Evolutionary conservation across 768 basidiomycete species (phyloP).

Genomic region (Dictyophora rubrovolvata): DNA sequence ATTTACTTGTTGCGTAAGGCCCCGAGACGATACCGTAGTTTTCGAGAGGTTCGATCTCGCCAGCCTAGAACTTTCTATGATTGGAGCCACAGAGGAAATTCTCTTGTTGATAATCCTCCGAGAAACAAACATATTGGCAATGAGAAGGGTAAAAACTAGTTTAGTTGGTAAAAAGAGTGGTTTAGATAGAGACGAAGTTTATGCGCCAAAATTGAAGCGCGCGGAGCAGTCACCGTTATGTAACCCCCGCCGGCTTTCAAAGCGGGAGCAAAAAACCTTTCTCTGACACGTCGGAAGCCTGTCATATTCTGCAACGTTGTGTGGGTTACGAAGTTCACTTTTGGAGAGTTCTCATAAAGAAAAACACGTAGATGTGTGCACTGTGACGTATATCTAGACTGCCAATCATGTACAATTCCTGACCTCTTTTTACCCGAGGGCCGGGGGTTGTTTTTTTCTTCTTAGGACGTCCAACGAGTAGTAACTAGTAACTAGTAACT

Average conservation of each 20-base stretch:
- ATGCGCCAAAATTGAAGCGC: not conserved
- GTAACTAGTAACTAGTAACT: not conserved
- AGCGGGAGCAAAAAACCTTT: not conserved
- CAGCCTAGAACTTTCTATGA: not conserved
- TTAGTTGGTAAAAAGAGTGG: too few relatives aligned
- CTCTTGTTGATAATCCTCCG: not conserved
- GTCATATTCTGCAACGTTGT: not conserved
- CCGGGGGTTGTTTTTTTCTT: not conserved
- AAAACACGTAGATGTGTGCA: not conserved
- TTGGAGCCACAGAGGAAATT: not conserved
- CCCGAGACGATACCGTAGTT: not conserved
- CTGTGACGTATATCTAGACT: not conserved
- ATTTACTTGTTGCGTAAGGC: not conserved
- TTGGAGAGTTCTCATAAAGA: not conserved
- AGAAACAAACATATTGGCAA: constrained; percentile 1
- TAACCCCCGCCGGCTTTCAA: not conserved
- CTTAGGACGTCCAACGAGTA: not conserved
- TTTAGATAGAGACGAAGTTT: not conserved
- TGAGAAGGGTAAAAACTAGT: not conserved
- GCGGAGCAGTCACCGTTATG: not conserved
- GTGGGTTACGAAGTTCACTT: not conserved
- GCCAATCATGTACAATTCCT: not conserved
- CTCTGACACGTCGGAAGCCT: not conserved
- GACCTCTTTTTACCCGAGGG: not conserved
- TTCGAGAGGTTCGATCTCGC: not conserved